phyloP scores from a whole-genome alignment of 2,329 filamentous ascomycete genomes.

The Hymenoscyphus albidus region DNA sequence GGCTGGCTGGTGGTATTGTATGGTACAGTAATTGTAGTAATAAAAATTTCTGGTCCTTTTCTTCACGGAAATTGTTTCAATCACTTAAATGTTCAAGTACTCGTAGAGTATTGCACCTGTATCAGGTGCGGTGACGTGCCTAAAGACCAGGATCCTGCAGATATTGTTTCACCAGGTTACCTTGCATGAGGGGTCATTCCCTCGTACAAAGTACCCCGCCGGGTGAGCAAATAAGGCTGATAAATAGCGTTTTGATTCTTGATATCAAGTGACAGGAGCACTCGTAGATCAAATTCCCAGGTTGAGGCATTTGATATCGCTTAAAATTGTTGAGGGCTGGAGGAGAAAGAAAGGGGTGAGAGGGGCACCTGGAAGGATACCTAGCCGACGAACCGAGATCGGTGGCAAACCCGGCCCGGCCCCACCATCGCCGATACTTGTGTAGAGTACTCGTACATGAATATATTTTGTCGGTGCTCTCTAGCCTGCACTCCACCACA shows the following conservation, averaged over 20 bases:
- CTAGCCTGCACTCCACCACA: background rate
- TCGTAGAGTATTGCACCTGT: background rate
- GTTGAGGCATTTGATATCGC: background rate
- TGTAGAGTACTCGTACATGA: background rate
- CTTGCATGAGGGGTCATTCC: background rate
- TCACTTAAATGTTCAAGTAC: too few species aligned
- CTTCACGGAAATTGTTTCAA: too few species aligned
- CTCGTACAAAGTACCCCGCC: conserved; percentile 2
- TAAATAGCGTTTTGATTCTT: background rate
- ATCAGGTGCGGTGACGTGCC: background rate
- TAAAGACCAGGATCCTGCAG: background rate
- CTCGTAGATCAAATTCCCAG: background rate
- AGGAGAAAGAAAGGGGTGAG: background rate
- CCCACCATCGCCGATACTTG: background rate
- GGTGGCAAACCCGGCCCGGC: background rate
- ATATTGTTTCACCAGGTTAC: background rate
- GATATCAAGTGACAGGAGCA: background rate
- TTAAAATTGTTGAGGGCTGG: background rate
- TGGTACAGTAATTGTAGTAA: too few species aligned
- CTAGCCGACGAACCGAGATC: background rate
- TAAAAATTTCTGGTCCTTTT: too few species aligned
- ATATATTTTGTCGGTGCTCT: background rate
- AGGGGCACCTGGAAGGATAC: background rate
- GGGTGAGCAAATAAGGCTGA: conserved; percentile 2
- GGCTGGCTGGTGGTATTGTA: too few species aligned